These are phyloP conservation scores for Sequoia sempervirens DNA, from an alignment of 75 land plant species.

Conservation along the genomic window DNA sequence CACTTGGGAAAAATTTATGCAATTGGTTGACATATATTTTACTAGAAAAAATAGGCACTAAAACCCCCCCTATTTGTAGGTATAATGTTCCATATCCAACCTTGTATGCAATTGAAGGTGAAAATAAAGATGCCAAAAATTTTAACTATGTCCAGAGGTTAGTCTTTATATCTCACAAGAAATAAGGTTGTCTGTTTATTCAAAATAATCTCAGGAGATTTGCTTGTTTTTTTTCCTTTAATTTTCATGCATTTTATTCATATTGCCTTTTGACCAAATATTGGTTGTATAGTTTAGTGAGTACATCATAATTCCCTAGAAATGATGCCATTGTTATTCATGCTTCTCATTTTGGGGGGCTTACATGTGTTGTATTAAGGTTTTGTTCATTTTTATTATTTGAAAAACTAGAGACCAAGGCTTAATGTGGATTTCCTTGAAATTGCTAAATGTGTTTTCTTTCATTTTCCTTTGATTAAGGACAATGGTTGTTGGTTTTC, in stretches of 20 bases:
- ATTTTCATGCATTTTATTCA: not conserved
- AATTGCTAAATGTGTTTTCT: no score
- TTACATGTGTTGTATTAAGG: slow-evolving; percentile 16
- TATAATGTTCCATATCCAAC: slow-evolving; percentile 74
- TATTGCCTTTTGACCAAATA: not conserved
- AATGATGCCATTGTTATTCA: slow-evolving; percentile 56
- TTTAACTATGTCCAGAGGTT: slow-evolving; percentile 97
- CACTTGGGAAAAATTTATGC: not conserved
- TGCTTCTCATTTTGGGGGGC: slow-evolving; percentile 62
- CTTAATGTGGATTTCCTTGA: no score
- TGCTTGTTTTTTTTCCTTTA: not conserved
- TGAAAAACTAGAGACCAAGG: no score
- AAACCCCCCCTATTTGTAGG: slow-evolving; percentile 11
- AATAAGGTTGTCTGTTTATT: no score
- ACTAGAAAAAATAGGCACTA: not conserved
- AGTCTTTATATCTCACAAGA: not conserved
- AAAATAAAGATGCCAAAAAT: slow-evolving; percentile 79
- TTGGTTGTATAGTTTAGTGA: slow-evolving; percentile 35
- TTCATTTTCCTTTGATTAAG: not conserved
- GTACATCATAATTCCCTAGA: slow-evolving; percentile 86
- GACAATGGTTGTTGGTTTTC: not conserved
- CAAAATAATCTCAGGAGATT: no score
- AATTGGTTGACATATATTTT: not conserved
- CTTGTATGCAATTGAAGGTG: slow-evolving; percentile 70
- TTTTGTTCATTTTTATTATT: not conserved